Base-by-base conservation (phyloP, 2,329 filamentous ascomycete genomes). In the Penicillium polonicum region DNA sequence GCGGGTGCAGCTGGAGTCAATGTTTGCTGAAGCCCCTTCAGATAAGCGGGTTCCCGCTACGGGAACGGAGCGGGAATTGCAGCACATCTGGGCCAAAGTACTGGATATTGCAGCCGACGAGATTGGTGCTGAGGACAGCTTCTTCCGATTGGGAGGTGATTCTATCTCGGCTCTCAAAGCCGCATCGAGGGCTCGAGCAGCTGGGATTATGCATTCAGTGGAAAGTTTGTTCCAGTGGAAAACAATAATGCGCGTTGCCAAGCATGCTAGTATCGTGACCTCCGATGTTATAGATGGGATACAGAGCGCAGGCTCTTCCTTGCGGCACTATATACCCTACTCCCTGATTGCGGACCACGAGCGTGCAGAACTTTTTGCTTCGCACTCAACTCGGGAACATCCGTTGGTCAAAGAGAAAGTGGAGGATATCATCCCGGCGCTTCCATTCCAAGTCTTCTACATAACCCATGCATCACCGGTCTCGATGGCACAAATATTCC, bases 81-180 rank as follows among this genome's bases (percentile, higher is more conserved):
- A 59, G 41, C 35, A 43, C 21, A 49, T 61, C 5, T 61, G 52
- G 52, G 48, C 51, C 1, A 19, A 50, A 23, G 48, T 57, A 19
- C 56, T 61, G 1, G 21, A 19, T n/a, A 42, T 56, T 15, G 38
- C 51, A 9, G 3, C 39, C 1, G 25, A 31, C 5, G 6, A 42
- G 7, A 44, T 61, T 15, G 59, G 59, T n/a, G 41, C 21, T 12
- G 46, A 59, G 5, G 52, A 56, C 17, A 61, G 35, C 42, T 61
- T 61, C 52, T 61, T 61, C 57, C 52, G 13, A 17, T 25, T 61
- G 5, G 59, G 59, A 2, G 59, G 56, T 19, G 59, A 59, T 36
- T 61, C 56, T 1, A 61, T 59, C 46, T 27, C 36, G 7, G 59
- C 56, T 19, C 45, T 61, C 19, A 43, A 59, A 46, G 46, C 50